A percentile compares a stretch with the other conserved stretches of the same genome.
phyloP scores from a whole-genome alignment of 2,329 filamentous ascomycete genomes.

The Botrytis elliptica region DNA sequence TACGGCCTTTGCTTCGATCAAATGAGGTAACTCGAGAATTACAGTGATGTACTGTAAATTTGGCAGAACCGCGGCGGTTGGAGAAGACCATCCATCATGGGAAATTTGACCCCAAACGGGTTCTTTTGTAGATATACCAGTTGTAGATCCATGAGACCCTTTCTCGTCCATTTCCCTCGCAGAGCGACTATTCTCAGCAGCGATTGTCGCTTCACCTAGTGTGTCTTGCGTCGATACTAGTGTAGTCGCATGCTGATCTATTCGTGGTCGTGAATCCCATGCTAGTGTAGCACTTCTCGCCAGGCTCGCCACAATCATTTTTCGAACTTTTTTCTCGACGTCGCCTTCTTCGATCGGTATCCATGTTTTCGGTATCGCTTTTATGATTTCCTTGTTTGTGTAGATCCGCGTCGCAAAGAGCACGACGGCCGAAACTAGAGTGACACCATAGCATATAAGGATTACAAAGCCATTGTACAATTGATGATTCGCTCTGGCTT shows the following conservation, averaged over 20 bases:
- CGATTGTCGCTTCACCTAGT: slow-evolving; percentile 32
- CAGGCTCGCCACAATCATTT: slow-evolving; percentile 71
- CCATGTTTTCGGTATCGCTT: slow-evolving; percentile 82
- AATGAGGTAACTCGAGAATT: slow-evolving; percentile 77
- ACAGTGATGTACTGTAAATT: slow-evolving; percentile 83
- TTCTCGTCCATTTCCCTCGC: slow-evolving; percentile 20
- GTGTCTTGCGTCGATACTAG: slow-evolving; percentile 35
- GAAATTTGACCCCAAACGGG: slow-evolving; percentile 76
- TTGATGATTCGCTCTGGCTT: slow-evolving; percentile 65
- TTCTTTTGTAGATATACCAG: slow-evolving; percentile 29
- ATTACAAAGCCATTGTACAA: slow-evolving; percentile 83
- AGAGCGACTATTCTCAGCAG: slow-evolving; percentile 19
- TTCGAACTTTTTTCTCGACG: slow-evolving; percentile 69
- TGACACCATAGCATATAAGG: slow-evolving; percentile 71
- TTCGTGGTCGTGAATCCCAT: slow-evolving; percentile 71
- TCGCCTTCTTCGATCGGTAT: slow-evolving; percentile 85
- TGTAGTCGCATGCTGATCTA: slow-evolving; percentile 42
- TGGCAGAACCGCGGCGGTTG: slow-evolving; percentile 69
- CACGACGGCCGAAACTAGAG: slow-evolving; percentile 66
- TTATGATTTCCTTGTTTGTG: slow-evolving; percentile 75
- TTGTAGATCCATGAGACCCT: slow-evolving; percentile 25
- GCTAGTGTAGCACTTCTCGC: slow-evolving; percentile 77
- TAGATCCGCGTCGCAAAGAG: slow-evolving; percentile 85
- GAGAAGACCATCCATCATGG: slow-evolving; percentile 87
- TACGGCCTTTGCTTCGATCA: slow-evolving; percentile 92